Percentiles rank a stretch among this genome's conserved stretches.
These are phyloP conservation scores for Corrigiola litoralis DNA, from an alignment of 179 eudicot species.

Conservation along the genomic window DNA sequence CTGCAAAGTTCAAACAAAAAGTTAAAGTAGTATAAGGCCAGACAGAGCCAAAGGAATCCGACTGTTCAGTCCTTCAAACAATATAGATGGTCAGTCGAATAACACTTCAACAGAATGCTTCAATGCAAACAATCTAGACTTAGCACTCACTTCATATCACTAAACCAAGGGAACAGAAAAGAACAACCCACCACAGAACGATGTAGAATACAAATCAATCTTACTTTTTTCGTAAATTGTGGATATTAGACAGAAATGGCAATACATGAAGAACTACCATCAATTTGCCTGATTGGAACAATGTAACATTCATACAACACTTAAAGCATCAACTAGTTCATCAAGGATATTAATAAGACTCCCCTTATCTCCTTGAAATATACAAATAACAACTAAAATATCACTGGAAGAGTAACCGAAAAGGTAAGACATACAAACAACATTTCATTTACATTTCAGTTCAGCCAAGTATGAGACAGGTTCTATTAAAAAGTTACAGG, in stretches of 20 bases:
- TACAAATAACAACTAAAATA: neutral
- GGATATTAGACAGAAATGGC: neutral
- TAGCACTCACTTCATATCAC: no score
- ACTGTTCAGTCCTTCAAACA: neutral
- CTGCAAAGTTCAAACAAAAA: conserved; percentile 38
- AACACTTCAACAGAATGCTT: no score
- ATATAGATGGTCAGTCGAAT: neutral
- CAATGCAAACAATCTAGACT: no score
- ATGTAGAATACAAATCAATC: neutral
- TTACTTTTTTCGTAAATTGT: neutral
- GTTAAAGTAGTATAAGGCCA: neutral
- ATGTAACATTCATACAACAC: neutral
- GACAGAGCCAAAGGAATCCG: neutral
- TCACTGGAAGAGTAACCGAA: neutral
- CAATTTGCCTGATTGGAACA: neutral
- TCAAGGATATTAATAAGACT: neutral
- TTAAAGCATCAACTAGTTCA: neutral
- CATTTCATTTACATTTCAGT: neutral
- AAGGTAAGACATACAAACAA: neutral
- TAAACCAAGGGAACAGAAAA: neutral
- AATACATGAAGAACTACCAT: neutral
- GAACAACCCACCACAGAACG: neutral
- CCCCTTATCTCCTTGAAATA: neutral
- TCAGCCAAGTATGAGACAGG: no score
- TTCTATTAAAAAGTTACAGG: no score